Base-by-base conservation (phyloP, 495 filamentous ascomycete species). In the Lepraria neglecta region DNA sequence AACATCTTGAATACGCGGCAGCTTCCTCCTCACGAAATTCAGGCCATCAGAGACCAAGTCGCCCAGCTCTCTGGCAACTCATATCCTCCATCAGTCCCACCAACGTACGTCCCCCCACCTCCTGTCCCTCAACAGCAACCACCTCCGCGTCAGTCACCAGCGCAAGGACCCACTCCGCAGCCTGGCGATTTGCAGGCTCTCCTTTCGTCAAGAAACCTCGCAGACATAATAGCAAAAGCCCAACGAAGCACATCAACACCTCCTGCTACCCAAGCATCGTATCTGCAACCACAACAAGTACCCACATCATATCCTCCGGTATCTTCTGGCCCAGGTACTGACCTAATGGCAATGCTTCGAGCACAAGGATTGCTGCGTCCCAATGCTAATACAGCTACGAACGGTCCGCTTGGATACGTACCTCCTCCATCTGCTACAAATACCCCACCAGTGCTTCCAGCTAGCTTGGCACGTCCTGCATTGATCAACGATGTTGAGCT, bases 41-140 rank as follows among this genome's bases (percentile, higher is more conserved):
- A 84, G 71, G 78, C 86, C 69, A 84, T 96, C 67, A 84, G 85
- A 71, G 84, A 90, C 67, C 87, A 90, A 78, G 82, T 97, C 66
- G 80, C 84, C 66, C 81, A 84, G 65, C 80, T 95, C 66, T 79
- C 80, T 33, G 68, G 70, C 6, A 40, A 59, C 1, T 47, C 60
- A 44, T 71, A 71, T 47, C 56, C 59, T 27, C 27, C 62, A 30
- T 67, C 71, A 45, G 54, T 48, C 27, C 69, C 51, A 66, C 69
- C 46, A 59, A 65, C 42, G 42, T 71, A 58, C 53, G 61, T 40
- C 61, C 70, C 46, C 67, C 42, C 64, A 61, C 69, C 35, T 67
- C 71, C 27, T 48, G 62, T 44, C 35, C 65, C 30, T 68, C 70
- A 33, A 63, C 68, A n/a, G 64, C 75, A 51, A 61, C 33, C 51